A percentile compares a stretch with the other conserved stretches of the same genome.
Conservation (phyloP, 2,329 filamentous ascomycete species). For the Sphaerostilbella broomeana region DNA sequence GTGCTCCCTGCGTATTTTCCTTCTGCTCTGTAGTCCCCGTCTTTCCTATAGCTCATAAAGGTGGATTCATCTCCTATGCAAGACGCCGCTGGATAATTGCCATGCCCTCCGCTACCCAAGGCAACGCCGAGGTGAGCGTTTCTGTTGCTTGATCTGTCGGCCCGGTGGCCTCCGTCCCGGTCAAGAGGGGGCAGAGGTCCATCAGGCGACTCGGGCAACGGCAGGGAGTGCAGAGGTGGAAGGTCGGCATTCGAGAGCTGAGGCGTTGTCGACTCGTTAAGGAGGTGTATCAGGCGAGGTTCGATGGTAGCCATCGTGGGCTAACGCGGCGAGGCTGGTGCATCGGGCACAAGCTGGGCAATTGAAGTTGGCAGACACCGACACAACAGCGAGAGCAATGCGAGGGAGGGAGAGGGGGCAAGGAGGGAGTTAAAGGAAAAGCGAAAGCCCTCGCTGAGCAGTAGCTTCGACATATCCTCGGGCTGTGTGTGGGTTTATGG, state of each 20-base stretch:
- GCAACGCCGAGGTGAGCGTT: slow-evolving; percentile 3
- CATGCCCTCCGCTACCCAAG: background rate
- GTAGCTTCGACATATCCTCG: slow-evolving; percentile 11
- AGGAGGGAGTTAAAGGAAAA: background rate
- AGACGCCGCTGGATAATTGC: slow-evolving; percentile 14
- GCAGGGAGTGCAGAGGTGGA: slow-evolving; percentile 45
- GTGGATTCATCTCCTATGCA: slow-evolving; percentile 17
- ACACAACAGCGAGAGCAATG: too few species aligned
- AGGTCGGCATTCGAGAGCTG: slow-evolving; percentile 45
- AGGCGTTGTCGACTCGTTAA: slow-evolving; percentile 50
- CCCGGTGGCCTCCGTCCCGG: slow-evolving; percentile 38
- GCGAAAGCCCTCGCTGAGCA: too few species aligned
- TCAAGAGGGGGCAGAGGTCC: slow-evolving; percentile 48
- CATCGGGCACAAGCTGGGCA: too few species aligned
- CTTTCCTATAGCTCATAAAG: slow-evolving; percentile 19
- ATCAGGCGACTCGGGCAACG: slow-evolving; percentile 37
- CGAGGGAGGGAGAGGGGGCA: slow-evolving; percentile 2
- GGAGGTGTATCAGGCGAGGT: slow-evolving; percentile 58
- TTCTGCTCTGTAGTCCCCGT: slow-evolving; percentile 17
- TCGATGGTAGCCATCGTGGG: slow-evolving; percentile 59
- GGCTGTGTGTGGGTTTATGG: slow-evolving; percentile 7
- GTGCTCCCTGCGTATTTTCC: slow-evolving; percentile 20
- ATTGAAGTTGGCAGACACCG: too few species aligned
- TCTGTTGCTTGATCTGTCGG: slow-evolving; percentile 27
- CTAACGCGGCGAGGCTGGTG: slow-evolving; percentile 20